These are phyloP conservation scores for Corymbia maculata DNA, from an alignment of 345 rosid species.

Conservation along the genomic window DNA sequence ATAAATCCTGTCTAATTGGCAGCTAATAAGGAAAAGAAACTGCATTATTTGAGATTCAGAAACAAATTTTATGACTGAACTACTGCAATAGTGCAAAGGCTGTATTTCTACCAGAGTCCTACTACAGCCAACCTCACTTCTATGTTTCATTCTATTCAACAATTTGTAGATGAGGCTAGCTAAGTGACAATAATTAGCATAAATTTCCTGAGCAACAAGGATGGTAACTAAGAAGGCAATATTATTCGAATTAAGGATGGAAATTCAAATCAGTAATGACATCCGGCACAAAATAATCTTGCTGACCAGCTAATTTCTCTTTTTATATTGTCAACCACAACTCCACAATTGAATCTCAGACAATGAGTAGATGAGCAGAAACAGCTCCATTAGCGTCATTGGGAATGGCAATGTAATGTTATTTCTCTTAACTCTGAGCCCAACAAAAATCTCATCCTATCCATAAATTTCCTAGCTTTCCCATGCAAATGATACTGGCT, in stretches of 20 bases:
- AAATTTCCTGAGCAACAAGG: not conserved
- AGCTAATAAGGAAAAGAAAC: not conserved
- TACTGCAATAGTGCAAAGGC: not conserved
- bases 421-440: not conserved
- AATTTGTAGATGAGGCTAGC: not conserved
- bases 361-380: not conserved
- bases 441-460: not conserved
- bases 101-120: not conserved
- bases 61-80: not conserved
- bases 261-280: not conserved
- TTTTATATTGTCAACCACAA: not conserved
- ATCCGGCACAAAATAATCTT: not conserved
- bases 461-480: not conserved
- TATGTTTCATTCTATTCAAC: not conserved
- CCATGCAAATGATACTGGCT: not conserved
- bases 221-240: not conserved
- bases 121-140: not conserved
- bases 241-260: not conserved
- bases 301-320: not conserved
- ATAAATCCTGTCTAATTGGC: not conserved
- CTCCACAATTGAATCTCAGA: not conserved
- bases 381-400: not conserved
- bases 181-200: not conserved
- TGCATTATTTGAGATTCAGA: not conserved
- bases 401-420: not conserved